These are phyloP conservation scores for Allium fistulosum DNA, from an alignment of 106 monocot genomes.

Conservation along the genomic window DNA sequence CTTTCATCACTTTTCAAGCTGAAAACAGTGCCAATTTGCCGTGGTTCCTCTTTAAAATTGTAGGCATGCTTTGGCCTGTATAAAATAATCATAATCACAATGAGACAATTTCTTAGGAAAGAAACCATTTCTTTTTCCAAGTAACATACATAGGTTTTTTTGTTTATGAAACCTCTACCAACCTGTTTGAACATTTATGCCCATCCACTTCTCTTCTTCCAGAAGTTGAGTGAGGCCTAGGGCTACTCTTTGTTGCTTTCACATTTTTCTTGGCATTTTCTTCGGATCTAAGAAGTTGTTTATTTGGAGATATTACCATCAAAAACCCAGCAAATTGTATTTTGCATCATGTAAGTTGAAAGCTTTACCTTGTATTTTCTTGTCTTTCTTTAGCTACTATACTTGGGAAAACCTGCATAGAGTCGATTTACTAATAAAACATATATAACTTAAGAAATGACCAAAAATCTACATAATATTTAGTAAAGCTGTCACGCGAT, in stretches of 20 bases:
- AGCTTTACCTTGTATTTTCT: conserved; percentile 35
- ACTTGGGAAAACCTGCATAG: conserved; percentile 34
- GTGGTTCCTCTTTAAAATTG: conserved; percentile 15
- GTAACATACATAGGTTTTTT: no score
- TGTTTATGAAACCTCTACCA: not conserved
- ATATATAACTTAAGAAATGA: no score
- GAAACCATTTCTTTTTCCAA: no score
- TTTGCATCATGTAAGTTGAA: not conserved
- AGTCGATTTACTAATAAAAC: not conserved
- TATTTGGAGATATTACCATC: not conserved
- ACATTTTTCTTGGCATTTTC: conserved; percentile 13
- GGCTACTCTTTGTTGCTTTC: conserved; percentile 14
- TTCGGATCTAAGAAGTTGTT: not conserved
- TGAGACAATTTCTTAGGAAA: no score
- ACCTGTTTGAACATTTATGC: conserved; percentile 25
- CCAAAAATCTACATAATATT: no score
- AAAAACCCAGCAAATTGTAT: not conserved
- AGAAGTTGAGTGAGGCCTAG: conserved; percentile 6
- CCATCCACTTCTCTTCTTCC: conserved; percentile 13
- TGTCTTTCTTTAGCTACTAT: conserved; percentile 19
- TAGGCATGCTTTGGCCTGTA: conserved; percentile 20
- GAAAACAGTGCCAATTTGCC: conserved; percentile 24
- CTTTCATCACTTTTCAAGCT: conserved; percentile 63
- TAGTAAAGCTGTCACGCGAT: no score
- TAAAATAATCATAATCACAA: not conserved